Conservation (phyloP, 1,284 basidiomycete species). For the Phellinidium pouzarii region DNA sequence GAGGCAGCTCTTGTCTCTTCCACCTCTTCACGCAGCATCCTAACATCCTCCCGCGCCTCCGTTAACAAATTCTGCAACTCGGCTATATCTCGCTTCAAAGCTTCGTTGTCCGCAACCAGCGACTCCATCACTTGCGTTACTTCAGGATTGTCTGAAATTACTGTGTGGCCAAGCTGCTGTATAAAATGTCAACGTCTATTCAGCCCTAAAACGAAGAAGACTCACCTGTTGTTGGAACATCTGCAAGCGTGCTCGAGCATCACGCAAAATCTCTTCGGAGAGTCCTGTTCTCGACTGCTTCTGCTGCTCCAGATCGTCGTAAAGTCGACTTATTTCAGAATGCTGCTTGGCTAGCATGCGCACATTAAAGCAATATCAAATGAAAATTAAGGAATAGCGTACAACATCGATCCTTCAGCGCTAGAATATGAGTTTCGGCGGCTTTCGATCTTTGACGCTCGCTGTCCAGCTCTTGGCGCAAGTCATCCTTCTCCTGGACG, state of each 20-base stretch:
- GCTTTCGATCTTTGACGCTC: constrained; percentile 65
- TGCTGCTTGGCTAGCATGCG: constrained; percentile 59
- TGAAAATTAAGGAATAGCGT: constrained; percentile 24
- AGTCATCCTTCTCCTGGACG: constrained; percentile 75
- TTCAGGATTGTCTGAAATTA: constrained; percentile 46
- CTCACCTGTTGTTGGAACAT: constrained; percentile 53
- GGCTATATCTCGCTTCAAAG: constrained; percentile 71
- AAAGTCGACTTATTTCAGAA: constrained; percentile 56
- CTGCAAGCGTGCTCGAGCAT: constrained; percentile 64
- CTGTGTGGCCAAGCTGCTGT: constrained; percentile 39
- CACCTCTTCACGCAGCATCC: constrained; percentile 62
- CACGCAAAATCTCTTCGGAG: constrained; percentile 65
- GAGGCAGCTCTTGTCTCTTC: constrained; percentile 56
- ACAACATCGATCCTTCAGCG: constrained; percentile 60
- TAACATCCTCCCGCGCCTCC: constrained; percentile 73
- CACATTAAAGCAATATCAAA: neutral
- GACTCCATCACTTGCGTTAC: constrained; percentile 68
- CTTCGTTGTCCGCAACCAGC: constrained; percentile 78
- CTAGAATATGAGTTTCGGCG: constrained; percentile 60
- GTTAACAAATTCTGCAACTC: constrained; percentile 69
- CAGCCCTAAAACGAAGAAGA: constrained; percentile 18
- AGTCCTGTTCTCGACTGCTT: constrained; percentile 62
- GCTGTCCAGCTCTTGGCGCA: constrained; percentile 74
- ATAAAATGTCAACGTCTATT: constrained; percentile 15
- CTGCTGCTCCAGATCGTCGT: constrained; percentile 59